These are phyloP conservation scores for Tolypocladium guangdongense DNA, from an alignment of 2,329 filamentous ascomycete genomes.

Conservation along the genomic window DNA sequence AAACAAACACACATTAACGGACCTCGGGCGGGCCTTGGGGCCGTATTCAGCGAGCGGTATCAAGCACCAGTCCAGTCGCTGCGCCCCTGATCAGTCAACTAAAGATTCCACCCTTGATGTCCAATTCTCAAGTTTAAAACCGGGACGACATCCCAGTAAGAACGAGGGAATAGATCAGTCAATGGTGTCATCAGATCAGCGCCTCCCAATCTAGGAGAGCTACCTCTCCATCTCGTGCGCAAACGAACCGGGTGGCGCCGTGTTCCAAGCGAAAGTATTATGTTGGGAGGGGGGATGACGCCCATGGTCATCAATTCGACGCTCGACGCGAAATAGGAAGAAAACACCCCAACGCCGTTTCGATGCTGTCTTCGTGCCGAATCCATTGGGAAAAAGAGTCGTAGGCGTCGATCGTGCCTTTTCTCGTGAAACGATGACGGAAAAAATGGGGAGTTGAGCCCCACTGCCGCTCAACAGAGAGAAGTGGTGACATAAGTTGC, in stretches of 20 bases:
- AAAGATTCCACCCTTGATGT: neutral
- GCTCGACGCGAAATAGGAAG: neutral
- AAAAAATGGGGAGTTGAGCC: neutral
- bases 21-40: neutral
- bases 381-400: conserved; percentile 8
- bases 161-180: neutral
- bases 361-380: conserved; percentile 20
- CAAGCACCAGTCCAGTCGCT: neutral
- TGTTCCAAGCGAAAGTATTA: neutral
- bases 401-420: conserved; percentile 11
- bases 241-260: neutral
- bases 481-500: neutral
- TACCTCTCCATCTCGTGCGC: neutral
- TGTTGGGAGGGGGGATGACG: neutral
- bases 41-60: neutral
- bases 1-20: neutral
- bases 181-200: neutral
- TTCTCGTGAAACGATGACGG: conserved; percentile 1
- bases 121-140: neutral
- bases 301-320: neutral
- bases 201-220: neutral
- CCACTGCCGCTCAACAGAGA: neutral
- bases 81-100: neutral
- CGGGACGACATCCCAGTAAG: neutral
- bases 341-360: conserved; percentile 19